Conservation (phyloP, 2,329 filamentous ascomycete species). For the Botrytis squamosa region DNA sequence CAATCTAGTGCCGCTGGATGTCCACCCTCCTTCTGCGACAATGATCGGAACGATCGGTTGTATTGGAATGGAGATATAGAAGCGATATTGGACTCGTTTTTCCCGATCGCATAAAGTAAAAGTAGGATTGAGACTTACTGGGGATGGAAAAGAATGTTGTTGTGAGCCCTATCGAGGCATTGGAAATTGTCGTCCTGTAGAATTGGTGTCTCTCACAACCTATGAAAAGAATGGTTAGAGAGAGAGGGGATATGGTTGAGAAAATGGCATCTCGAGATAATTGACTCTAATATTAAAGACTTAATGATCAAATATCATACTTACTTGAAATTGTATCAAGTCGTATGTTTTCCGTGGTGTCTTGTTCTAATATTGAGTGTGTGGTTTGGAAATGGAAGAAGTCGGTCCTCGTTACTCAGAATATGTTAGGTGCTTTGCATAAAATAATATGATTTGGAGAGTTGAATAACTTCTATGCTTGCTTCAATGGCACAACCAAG, state of each 20-base stretch:
- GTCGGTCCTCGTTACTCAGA: slow-evolving; percentile 27
- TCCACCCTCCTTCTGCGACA: slow-evolving; percentile 30
- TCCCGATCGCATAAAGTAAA: slow-evolving; percentile 39
- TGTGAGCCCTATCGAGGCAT: slow-evolving; percentile 40
- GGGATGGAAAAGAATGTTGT: slow-evolving; percentile 35
- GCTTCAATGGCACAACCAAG: neutral
- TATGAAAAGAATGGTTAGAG: slow-evolving; percentile 27
- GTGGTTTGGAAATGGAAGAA: slow-evolving; percentile 18
- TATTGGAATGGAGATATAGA: slow-evolving; percentile 22
- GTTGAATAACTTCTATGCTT: slow-evolving; percentile 24
- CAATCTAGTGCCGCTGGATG: slow-evolving; percentile 28
- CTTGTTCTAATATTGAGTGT: slow-evolving; percentile 22
- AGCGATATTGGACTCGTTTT: slow-evolving; percentile 25
- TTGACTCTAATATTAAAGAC: slow-evolving; percentile 22
- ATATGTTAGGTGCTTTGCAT: slow-evolving; percentile 31
- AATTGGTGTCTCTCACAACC: slow-evolving; percentile 28
- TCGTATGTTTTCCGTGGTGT: slow-evolving; percentile 22
- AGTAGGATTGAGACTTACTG: slow-evolving; percentile 37
- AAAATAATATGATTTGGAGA: slow-evolving; percentile 16
- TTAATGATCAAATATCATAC: slow-evolving; percentile 26
- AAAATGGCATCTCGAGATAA: slow-evolving; percentile 23
- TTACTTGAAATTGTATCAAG: slow-evolving; percentile 28
- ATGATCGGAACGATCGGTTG: slow-evolving; percentile 25
- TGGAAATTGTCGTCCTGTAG: slow-evolving; percentile 33
- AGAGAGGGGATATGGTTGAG: slow-evolving; percentile 21